These are phyloP conservation scores for Alternaria solani DNA, from an alignment of 2,329 filamentous ascomycete genomes.

Conservation along the genomic window DNA sequence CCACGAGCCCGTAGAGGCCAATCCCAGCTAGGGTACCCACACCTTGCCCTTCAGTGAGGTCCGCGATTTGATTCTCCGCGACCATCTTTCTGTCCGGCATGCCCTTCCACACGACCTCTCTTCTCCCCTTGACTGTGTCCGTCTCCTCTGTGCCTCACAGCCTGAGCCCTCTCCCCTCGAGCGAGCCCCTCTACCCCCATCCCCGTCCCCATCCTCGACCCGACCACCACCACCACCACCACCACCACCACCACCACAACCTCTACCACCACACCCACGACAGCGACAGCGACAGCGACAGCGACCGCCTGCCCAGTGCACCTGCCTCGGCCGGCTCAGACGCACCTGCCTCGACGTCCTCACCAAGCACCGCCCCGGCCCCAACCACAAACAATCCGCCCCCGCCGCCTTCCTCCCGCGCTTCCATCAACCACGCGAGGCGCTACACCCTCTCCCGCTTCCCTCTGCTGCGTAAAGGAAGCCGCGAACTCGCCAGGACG, in stretches of 20 bases:
- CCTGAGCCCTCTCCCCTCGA: conserved; percentile 13
- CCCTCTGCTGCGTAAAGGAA: conserved; percentile 45
- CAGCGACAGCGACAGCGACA: neutral
- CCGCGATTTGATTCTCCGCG: conserved; percentile 41
- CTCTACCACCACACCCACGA: no score
- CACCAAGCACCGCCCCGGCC: neutral
- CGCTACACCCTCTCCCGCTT: conserved; percentile 47
- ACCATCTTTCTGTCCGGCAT: conserved; percentile 45
- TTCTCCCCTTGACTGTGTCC: conserved; percentile 37
- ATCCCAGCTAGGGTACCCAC: conserved; percentile 50
- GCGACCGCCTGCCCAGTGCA: conserved; percentile 4
- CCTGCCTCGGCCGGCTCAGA: conserved; percentile 14
- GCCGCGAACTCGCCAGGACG: conserved; percentile 35
- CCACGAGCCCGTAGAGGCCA: conserved; percentile 29
- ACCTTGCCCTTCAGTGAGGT: conserved; percentile 42
- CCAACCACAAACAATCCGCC: conserved; percentile 12
- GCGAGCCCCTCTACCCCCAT: conserved; percentile 8
- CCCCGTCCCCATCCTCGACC: neutral
- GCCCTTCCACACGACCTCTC: conserved; percentile 43
- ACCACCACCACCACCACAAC: no score
- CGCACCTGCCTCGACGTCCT: conserved; percentile 14
- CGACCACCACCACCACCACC: conserved; percentile 5
- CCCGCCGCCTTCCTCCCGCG: conserved; percentile 22
- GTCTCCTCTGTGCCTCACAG: conserved; percentile 24
- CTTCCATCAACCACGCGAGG: conserved; percentile 24